phyloP scores from a whole-genome alignment of 2,329 filamentous ascomycete species.

The Fusarium sp. region DNA sequence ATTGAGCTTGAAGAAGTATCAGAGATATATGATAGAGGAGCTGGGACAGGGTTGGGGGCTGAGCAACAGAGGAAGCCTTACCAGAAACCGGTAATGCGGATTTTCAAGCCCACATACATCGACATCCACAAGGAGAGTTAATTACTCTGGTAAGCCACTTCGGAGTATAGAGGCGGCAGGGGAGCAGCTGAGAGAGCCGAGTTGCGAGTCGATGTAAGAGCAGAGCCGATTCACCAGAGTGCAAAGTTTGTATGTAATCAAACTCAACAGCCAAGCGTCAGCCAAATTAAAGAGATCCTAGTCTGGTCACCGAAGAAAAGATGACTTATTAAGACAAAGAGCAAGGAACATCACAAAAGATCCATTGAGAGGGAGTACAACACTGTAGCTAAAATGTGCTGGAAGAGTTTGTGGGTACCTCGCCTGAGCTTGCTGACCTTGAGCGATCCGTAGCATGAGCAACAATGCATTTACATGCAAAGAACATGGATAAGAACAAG shows the following conservation, averaged over 20 bases:
- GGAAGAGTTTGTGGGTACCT: constrained; percentile 33
- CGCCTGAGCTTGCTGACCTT: constrained; percentile 21
- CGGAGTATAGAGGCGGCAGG: constrained; percentile 9
- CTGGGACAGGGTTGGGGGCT: constrained; percentile 31
- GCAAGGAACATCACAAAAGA: constrained; percentile 25
- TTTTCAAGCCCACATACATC: constrained; percentile 19
- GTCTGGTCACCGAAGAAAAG: neutral
- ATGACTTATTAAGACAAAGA: constrained; percentile 17
- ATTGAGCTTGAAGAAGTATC: constrained; percentile 20
- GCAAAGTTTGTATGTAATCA: constrained; percentile 11
- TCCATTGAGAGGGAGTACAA: constrained; percentile 16
- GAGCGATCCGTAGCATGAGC: constrained; percentile 24
- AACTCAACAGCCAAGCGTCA: constrained; percentile 19
- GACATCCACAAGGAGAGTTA: constrained; percentile 20
- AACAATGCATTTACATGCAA: constrained; percentile 39
- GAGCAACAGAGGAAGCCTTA: constrained; percentile 34
- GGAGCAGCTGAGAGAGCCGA: constrained; percentile 9
- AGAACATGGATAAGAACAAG: constrained; percentile 23
- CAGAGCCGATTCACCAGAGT: constrained; percentile 11
- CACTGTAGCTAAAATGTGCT: constrained; percentile 35
- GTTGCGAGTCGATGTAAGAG: constrained; percentile 7
- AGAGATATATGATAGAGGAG: constrained; percentile 31
- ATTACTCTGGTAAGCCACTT: constrained; percentile 30
- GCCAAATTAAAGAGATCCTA: constrained; percentile 13
- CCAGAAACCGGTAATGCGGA: constrained; percentile 15